A percentile compares a stretch with the other conserved stretches of the same genome.
Conservation (phyloP, 805 yeast species). For the Sugiyamaella qingdaonensis region DNA sequence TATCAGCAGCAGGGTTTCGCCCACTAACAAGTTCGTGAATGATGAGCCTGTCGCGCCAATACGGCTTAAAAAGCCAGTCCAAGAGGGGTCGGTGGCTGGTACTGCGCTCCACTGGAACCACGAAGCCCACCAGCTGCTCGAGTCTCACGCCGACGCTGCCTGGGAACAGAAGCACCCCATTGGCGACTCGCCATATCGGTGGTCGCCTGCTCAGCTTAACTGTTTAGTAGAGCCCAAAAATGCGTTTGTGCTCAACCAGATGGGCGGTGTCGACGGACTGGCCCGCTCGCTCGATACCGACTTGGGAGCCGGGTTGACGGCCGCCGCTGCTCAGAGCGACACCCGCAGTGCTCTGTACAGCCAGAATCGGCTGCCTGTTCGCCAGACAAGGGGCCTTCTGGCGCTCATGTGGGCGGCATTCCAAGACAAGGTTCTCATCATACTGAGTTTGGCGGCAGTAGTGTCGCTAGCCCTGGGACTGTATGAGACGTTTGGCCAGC, state of each 20-base stretch:
- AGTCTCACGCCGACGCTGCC: neutral
- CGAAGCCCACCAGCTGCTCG: slow-evolving; percentile 10
- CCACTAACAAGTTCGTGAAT: slow-evolving; percentile 4
- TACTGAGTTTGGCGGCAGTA: slow-evolving; percentile 80
- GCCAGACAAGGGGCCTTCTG: slow-evolving; percentile 63
- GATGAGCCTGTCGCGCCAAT: neutral
- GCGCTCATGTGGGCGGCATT: slow-evolving; percentile 74
- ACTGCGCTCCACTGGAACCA: slow-evolving; percentile 8
- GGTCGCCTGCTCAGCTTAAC: slow-evolving; percentile 21
- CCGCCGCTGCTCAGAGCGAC: slow-evolving; percentile 19
- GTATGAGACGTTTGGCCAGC: slow-evolving; percentile 87
- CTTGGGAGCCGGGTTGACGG: slow-evolving; percentile 29
- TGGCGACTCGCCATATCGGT: slow-evolving; percentile 3
- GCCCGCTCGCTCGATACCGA: slow-evolving; percentile 31
- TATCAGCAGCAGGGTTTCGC: neutral
- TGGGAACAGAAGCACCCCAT: neutral
- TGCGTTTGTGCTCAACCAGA: slow-evolving; percentile 31
- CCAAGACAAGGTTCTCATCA: slow-evolving; percentile 83
- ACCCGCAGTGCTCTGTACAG: slow-evolving; percentile 56
- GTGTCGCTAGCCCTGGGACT: slow-evolving; percentile 86
- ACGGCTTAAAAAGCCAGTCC: neutral
- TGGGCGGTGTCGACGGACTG: slow-evolving; percentile 37
- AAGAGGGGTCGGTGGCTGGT: neutral
- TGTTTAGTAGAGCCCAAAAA: slow-evolving; percentile 38
- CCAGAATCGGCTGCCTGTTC: slow-evolving; percentile 65